phyloP scores from a whole-genome alignment of 2,329 filamentous ascomycete genomes.

The Aureobasidium mangrovei region DNA sequence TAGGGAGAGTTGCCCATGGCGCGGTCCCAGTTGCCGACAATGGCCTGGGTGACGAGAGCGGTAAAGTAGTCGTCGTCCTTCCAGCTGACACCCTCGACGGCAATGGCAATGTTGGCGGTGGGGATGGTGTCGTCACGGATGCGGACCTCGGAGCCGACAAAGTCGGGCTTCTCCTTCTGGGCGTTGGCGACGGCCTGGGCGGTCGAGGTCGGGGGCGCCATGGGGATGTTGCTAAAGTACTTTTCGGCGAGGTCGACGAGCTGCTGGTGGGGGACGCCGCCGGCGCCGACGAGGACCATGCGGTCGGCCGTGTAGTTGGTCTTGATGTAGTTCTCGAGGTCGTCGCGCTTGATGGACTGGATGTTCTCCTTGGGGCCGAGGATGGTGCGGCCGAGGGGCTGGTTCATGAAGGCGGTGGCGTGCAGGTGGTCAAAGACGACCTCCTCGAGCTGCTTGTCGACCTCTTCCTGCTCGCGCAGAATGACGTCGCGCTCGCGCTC shows the following conservation, averaged over 20 bases:
- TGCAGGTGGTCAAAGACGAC: constrained; percentile 99
- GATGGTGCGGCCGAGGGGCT: constrained; percentile 95
- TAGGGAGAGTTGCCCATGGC: constrained; percentile 96
- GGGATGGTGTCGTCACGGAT: constrained; percentile 93
- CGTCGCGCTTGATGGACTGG: constrained; percentile 82
- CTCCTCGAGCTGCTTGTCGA: constrained; percentile 99
- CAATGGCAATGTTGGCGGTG: constrained; percentile 95
- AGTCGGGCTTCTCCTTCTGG: constrained; percentile 82
- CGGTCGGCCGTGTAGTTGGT: constrained; percentile 99
- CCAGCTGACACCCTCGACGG: constrained; percentile 99
- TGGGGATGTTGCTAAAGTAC: constrained; percentile 76
- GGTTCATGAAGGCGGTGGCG: constrained; percentile 93
- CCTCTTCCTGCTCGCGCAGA: constrained; percentile 96
- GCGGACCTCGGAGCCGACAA: constrained; percentile 91
- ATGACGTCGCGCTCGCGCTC: constrained; percentile 99
- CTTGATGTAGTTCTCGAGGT: constrained; percentile 95
- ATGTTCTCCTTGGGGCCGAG: constrained; percentile 98
- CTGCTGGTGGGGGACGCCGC: constrained; percentile 86
- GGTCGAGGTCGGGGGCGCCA: constrained; percentile 63
- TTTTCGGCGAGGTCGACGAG: constrained; percentile 94
- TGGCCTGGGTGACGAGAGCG: constrained; percentile 91
- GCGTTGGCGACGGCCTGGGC: constrained; percentile 62
- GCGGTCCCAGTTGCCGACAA: constrained; percentile 99
- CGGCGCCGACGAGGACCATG: constrained; percentile 95
- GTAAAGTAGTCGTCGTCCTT: constrained; percentile 99